Conservation (phyloP, 2,329 filamentous ascomycete genomes). For the Rutstroemia sp. region DNA sequence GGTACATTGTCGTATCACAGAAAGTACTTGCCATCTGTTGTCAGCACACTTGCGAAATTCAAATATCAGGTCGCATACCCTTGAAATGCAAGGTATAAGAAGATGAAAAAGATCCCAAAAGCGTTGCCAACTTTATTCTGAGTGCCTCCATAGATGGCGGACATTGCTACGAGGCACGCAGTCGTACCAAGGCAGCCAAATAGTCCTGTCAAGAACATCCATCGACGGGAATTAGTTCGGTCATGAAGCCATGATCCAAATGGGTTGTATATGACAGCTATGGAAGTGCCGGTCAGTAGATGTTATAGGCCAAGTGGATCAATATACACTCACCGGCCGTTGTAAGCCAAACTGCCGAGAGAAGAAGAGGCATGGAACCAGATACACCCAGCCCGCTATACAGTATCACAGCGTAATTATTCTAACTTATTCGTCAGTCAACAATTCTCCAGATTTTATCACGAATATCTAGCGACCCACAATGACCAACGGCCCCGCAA, state of each 20-base stretch:
- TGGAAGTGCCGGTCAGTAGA: background rate
- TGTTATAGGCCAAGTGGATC: constrained; percentile 13
- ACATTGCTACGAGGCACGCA: constrained; percentile 5
- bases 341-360: constrained; percentile 14
- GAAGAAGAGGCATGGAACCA: constrained; percentile 4
- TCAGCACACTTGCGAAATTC: background rate
- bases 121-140: constrained; percentile 9
- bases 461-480: background rate
- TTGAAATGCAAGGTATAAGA: constrained; percentile 10
- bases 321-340: constrained; percentile 13
- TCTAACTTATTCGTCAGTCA: background rate
- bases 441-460: background rate
- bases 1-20: constrained; percentile 18
- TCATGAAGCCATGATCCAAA: constrained; percentile 7
- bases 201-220: constrained; percentile 5
- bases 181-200: constrained; percentile 7
- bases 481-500: constrained; percentile 10
- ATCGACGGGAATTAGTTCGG: background rate
- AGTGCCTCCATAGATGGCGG: constrained; percentile 8
- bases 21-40: background rate
- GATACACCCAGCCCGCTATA: constrained; percentile 11
- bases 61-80: background rate
- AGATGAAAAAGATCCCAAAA: constrained; percentile 12
- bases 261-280: constrained; percentile 8
- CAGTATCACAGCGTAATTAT: constrained; percentile 10